Evolutionary conservation across 2,329 filamentous ascomycete genomes (phyloP).

Genomic region (Ambrosiella xylebori): DNA sequence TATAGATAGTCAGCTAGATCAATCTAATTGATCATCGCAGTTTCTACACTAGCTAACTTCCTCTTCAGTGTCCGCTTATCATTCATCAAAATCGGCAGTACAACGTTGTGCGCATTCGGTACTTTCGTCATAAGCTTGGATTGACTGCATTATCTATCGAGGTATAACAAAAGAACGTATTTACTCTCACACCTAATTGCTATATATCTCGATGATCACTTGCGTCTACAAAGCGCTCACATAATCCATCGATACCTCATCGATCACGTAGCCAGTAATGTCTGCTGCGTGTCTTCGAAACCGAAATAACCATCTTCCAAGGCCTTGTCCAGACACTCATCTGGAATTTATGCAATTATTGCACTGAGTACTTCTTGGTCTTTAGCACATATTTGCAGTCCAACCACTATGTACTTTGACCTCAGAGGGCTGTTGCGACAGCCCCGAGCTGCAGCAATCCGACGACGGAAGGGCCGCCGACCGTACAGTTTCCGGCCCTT

Average conservation of each 20-base stretch:
- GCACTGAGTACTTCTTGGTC: no score
- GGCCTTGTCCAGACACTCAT: background rate
- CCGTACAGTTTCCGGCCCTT: constrained; percentile 4
- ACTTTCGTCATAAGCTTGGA: background rate
- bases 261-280: background rate
- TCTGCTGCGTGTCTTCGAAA: background rate
- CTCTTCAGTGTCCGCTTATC: background rate
- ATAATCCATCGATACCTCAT: background rate
- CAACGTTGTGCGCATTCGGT: background rate
- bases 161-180: background rate
- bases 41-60: background rate
- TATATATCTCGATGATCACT: no score
- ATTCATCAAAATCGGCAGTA: background rate
- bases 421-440: background rate
- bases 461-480: background rate
- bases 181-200: no score
- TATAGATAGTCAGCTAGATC: no score
- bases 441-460: background rate
- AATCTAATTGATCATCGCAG: no score
- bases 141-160: background rate
- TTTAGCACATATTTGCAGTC: no score
- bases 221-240: no score
- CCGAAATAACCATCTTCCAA: background rate
- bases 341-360: background rate
- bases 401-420: background rate